Evolutionary conservation across 345 rosid species (phyloP).

Genomic region (Psidium friedrichsthalianum): DNA sequence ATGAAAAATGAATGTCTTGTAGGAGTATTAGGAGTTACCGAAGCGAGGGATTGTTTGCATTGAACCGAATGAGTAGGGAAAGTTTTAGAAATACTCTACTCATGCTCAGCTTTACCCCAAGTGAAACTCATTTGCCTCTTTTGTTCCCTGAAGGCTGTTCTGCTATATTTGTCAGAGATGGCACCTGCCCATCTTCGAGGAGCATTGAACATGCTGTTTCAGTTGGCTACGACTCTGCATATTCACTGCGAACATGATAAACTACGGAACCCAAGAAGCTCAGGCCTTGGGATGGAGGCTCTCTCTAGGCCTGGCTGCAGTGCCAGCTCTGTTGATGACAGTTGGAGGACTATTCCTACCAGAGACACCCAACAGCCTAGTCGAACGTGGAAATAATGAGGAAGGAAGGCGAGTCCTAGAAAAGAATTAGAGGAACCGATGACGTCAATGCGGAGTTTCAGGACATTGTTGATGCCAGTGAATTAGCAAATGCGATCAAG

Average conservation of each 20-base stretch:
- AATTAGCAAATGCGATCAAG: constrained; percentile 69
- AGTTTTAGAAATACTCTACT: neutral
- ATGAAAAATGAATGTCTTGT: neutral
- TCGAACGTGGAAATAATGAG: constrained; percentile 50
- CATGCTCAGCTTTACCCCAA: neutral
- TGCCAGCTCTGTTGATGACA: constrained; percentile 74
- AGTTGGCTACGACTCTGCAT: constrained; percentile 82
- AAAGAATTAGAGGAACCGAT: constrained; percentile 66
- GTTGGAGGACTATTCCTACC: constrained; percentile 66
- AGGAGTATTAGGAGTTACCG: neutral
- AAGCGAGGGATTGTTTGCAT: neutral
- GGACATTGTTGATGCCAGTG: constrained; percentile 85
- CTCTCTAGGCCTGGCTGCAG: constrained; percentile 82
- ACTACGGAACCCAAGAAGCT: constrained; percentile 80
- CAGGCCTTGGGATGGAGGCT: constrained; percentile 90
- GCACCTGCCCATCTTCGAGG: constrained; percentile 95
- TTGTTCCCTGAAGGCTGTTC: constrained; percentile 48
- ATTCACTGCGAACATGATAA: constrained; percentile 89
- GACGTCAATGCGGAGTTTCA: constrained; percentile 68
- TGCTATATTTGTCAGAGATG: constrained; percentile 81
- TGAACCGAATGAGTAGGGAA: neutral
- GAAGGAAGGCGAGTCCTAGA: constrained; percentile 54
- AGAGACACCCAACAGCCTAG: constrained; percentile 86
- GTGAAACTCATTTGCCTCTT: neutral
- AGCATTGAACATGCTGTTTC: constrained; percentile 89